These are phyloP conservation scores for Ophiostoma piceae DNA, from an alignment of 2,329 filamentous ascomycete species.

Conservation along the genomic window DNA sequence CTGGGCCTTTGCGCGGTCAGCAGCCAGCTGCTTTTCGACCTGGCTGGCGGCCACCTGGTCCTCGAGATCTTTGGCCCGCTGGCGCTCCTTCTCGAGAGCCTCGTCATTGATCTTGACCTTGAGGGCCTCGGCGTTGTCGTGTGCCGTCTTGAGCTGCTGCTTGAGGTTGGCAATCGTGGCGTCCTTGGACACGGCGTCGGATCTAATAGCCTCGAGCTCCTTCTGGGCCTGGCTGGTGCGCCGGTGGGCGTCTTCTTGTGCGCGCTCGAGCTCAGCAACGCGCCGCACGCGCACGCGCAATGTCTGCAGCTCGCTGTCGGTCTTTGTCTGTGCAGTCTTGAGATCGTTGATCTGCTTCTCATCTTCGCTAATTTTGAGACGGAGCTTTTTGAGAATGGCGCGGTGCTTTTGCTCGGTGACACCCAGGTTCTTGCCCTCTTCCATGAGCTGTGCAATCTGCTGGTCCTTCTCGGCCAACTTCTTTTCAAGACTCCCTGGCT, in stretches of 20 bases:
- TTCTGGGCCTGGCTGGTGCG: conserved; percentile 54
- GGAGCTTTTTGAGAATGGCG: conserved; percentile 75
- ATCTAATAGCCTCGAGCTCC: conserved; percentile 48
- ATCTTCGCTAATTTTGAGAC: conserved; percentile 58
- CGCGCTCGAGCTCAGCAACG: conserved; percentile 52
- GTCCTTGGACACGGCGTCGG: conserved; percentile 59
- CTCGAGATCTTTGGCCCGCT: conserved; percentile 48
- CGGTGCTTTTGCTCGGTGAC: conserved; percentile 81
- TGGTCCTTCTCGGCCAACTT: conserved; percentile 86
- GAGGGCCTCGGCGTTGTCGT: conserved; percentile 60
- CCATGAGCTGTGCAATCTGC: conserved; percentile 81
- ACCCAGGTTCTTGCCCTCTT: conserved; percentile 85
- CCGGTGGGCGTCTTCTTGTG: conserved; percentile 47
- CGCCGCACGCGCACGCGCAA: conserved; percentile 46
- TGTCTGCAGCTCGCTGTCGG: conserved; percentile 45
- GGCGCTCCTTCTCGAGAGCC: conserved; percentile 60
- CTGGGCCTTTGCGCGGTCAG: conserved; percentile 62
- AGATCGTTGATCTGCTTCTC: conserved; percentile 60
- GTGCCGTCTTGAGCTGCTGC: conserved; percentile 61
- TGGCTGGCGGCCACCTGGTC: conserved; percentile 59
- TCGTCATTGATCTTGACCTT: conserved; percentile 63
- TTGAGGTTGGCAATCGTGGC: conserved; percentile 63
- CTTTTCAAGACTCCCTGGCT: conserved; percentile 63
- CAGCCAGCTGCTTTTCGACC: conserved; percentile 70
- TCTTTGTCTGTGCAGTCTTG: conserved; percentile 55